Conservation (phyloP, 495 filamentous ascomycete genomes). For the Neurospora sp. region DNA sequence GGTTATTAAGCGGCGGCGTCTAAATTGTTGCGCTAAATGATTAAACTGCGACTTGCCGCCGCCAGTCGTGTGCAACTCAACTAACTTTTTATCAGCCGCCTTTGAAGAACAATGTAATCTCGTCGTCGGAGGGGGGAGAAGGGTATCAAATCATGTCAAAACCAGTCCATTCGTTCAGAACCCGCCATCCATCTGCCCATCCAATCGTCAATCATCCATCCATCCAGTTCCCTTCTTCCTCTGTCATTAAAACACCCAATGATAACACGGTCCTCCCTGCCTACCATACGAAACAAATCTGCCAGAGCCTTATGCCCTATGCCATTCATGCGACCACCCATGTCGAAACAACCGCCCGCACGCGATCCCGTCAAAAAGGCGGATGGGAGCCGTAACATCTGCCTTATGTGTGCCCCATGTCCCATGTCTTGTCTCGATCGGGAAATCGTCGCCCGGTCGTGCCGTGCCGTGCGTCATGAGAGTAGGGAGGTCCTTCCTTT, state of each 20-base stretch:
- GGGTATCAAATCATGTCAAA: not conserved
- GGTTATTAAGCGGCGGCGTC: not conserved
- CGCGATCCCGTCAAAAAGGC: not conserved
- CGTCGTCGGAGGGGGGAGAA: not conserved
- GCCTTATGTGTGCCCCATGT: not conserved
- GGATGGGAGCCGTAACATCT: not conserved
- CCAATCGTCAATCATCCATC: not conserved
- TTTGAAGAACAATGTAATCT: not conserved
- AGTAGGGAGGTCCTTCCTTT: not conserved
- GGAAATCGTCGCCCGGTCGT: not conserved
- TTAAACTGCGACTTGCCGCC: not conserved
- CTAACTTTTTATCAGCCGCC: not conserved
- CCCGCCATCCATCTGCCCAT: not conserved
- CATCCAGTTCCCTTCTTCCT: not conserved
- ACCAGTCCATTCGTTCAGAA: not conserved
- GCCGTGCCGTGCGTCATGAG: not conserved
- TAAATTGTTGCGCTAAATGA: not conserved
- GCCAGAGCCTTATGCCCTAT: not conserved
- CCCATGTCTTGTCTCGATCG: not conserved
- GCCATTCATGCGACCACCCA: not conserved
- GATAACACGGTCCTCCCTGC: not conserved
- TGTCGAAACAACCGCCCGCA: not conserved
- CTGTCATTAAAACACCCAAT: not conserved
- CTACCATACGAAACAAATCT: not conserved
- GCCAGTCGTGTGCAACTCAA: not conserved